Conservation (phyloP, 441 rosid genomes). For the Metrosideros polymorpha region DNA sequence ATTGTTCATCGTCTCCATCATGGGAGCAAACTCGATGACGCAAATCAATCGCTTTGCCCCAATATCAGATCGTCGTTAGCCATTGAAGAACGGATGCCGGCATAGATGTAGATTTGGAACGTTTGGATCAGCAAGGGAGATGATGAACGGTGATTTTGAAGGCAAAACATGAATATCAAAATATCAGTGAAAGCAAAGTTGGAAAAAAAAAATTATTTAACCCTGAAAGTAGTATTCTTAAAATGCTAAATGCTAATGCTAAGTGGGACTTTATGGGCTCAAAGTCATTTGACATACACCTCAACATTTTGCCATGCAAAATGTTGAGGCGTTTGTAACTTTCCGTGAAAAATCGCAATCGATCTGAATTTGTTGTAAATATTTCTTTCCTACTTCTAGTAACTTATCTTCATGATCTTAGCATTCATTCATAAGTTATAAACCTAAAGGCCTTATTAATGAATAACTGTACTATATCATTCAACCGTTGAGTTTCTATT, state of each 20-base stretch:
- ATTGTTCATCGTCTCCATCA: too few species aligned
- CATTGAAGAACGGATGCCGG: rapidly evolving
- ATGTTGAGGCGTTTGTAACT: rapidly evolving
- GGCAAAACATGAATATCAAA: background rate
- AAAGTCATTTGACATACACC: too few species aligned
- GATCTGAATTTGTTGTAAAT: background rate
- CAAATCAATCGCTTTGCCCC: too few species aligned
- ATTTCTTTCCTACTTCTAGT: background rate
- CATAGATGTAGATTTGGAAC: rapidly evolving
- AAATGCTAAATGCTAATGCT: background rate
- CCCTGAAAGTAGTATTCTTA: background rate
- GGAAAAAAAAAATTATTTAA: background rate
- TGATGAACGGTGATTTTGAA: background rate
- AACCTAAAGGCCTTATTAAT: background rate
- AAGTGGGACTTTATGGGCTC: too few species aligned
- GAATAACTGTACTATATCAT: background rate
- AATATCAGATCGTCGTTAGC: rapidly evolving
- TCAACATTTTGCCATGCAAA: too few species aligned
- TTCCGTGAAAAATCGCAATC: background rate
- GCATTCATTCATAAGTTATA: background rate
- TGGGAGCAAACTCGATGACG: too few species aligned
- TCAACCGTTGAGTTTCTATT: too few species aligned
- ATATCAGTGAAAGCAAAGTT: rapidly evolving
- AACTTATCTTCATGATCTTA: background rate
- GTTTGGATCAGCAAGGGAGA: background rate